Base-by-base conservation (phyloP, 73 alveolate species). In the Symbiodinium natans region DNA sequence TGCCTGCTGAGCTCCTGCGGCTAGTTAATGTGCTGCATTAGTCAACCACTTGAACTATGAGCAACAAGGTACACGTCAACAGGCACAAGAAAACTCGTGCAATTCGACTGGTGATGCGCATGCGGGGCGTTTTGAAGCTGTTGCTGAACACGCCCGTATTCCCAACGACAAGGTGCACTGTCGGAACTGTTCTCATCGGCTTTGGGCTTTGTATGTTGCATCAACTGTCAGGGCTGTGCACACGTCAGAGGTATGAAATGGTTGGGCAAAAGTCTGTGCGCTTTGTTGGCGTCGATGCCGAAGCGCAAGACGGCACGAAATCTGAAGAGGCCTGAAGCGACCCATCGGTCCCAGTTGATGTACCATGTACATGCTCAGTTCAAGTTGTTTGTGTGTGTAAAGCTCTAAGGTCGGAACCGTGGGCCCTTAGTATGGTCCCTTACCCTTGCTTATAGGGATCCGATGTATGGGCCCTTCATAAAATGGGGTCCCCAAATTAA, bases 241-340 rank as follows among this genome's bases (percentile, higher is more conserved):
- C n/a, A n/a, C n/a, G n/a, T n/a, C n/a, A 13, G 39, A 90, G 97
- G 97, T 90, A 90, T 42, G 97, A 90, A 38, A 90, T 41, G 80
- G 97, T 90, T 41, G 97, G 97, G n/a, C 89, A 90, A 42, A 90
- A 90, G 77, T 90, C 97, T 41, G 97, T 90, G 71, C 87, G 97
- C 52, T 90, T 90, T 42, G 97, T 90, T 25, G 97, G 97, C 23
- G 97, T 90, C 33, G 97, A 90, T 41, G 80, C 63, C 6, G 97
- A 90, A 0, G 82, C 74, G 95, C 80, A 63, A 23, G 80, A 63
- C 21, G 21, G 13, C 17, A 36, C 80, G 19, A 63, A 63, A 36
- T 63, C 80, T 11, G 80, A 23, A 23, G 33, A 63, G 9, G 80
- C 80, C 33, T n/a, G 80, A n/a, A 27, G 80, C 80, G n/a, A n/a